Evolutionary conservation across 495 filamentous ascomycete genomes (phyloP), one percentile per base, ranked within the genome.

Genomic region (Saxophila tyrrhenica): DNA sequence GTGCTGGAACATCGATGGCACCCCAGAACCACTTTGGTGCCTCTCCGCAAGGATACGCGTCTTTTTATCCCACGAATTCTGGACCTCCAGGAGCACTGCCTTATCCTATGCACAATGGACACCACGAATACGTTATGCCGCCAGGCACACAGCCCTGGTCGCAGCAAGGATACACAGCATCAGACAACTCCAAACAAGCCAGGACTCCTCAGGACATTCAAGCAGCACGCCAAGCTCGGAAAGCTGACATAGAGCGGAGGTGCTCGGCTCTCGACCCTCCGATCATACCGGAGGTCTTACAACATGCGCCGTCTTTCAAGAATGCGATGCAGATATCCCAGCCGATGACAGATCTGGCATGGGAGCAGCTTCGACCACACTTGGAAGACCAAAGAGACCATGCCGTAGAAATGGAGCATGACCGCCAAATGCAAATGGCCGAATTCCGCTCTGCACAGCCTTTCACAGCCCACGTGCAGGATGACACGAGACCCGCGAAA

Each of bases 191-290:
- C 29, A 35, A 5, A 13, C 29, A 35, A 35, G 29, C 29, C 29
- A 35, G 7, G 29, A 35, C 29, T 35, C 29, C 29, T 7, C 29
- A 35, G 13, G 29, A 13, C 13, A 35, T 35, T 13, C 29, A 35
- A 35, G 29, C 29, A 35, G 29, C 29, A 16, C 50, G 55, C 21
- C 17, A 38, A 66, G 77, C 74, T 38, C 69, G 73, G 22, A 74
- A 81, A 53, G 69, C 72, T 3, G 85, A 85, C 59, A 88, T 88
- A 55, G 84, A 88, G 63, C 73, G 73, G 29, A 78, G 82, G 19
- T 83, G 81, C 60, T 60, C 74, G 63, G 66, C 72, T 23, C 66
- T 89, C 16, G 62, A 78, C 35, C 85, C 84, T 15, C 82, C 84
- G 17, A 62, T 89, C 41, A 60, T 66, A 21, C 64, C 80, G 25